A percentile compares a stretch with the other conserved stretches of the same genome.
phyloP scores from a whole-genome alignment of 108 stramenopile species.

The Skeletonema grethae region DNA sequence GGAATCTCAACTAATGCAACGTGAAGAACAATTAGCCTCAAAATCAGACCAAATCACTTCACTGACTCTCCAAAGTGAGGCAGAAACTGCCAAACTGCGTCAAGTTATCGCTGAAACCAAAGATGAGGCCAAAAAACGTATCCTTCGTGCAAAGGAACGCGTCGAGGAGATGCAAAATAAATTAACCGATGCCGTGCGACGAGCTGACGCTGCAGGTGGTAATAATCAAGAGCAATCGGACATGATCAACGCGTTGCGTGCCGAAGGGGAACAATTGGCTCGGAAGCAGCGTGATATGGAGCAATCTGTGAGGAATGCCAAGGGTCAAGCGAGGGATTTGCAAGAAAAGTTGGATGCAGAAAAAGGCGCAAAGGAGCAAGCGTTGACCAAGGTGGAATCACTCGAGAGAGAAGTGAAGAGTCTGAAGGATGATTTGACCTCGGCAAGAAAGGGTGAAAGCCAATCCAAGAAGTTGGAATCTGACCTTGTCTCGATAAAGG shows the following conservation, averaged over 20 bases:
- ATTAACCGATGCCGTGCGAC: conserved; percentile 44
- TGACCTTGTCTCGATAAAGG: conserved; percentile 51
- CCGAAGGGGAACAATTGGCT: conserved; percentile 76
- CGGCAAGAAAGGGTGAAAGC: conserved; percentile 70
- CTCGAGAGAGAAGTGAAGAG: conserved; percentile 63
- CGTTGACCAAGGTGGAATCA: conserved; percentile 47
- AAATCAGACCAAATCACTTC: conserved; percentile 70
- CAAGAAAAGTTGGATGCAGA: conserved; percentile 55
- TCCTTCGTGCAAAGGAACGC: conserved; percentile 68
- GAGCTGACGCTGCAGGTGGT: conserved; percentile 39
- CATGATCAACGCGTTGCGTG: conserved; percentile 65
- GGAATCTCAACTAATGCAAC: conserved; percentile 41
- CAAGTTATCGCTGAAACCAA: conserved; percentile 51
- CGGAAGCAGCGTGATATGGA: conserved; percentile 80
- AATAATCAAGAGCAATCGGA: conserved; percentile 46
- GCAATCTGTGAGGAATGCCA: conserved; percentile 69
- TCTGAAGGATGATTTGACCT: conserved; percentile 57
- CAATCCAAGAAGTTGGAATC: conserved; percentile 70
- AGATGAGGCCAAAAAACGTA: conserved; percentile 64
- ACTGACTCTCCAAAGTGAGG: conserved; percentile 55
- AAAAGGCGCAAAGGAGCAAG: conserved; percentile 32
- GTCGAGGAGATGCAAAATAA: conserved; percentile 63
- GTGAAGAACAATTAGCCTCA: conserved; percentile 72
- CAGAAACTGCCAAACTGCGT: conserved; percentile 55
- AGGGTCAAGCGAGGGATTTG: conserved; percentile 61